These are phyloP conservation scores for Eimeria brunetti DNA, from an alignment of 169 alveolate species.

Conservation along the genomic window DNA sequence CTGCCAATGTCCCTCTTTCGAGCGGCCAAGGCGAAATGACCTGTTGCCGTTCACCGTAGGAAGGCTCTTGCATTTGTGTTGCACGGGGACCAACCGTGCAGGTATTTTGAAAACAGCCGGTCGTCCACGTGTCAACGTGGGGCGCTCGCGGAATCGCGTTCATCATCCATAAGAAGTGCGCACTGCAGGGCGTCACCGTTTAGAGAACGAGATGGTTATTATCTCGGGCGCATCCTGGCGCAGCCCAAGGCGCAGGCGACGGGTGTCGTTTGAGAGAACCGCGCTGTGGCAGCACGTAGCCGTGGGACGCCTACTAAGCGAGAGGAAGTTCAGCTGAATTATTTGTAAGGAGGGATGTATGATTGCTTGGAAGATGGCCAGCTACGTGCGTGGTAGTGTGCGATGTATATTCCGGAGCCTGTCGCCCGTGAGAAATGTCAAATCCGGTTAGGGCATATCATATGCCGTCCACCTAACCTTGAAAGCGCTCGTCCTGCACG, in stretches of 20 bases:
- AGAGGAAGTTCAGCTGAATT: background rate
- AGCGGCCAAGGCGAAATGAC: slow-evolving; percentile 80
- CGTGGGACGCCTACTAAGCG: background rate
- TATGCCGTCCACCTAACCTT: slow-evolving; percentile 35
- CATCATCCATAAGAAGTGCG: slow-evolving; percentile 60
- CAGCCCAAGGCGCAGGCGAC: slow-evolving; percentile 21
- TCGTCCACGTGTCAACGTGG: slow-evolving; percentile 43
- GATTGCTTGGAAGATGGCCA: background rate
- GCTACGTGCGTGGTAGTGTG: slow-evolving; percentile 15
- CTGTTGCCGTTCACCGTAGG: slow-evolving; percentile 27
- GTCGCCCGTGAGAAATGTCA: slow-evolving; percentile 23
- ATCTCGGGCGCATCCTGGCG: slow-evolving; percentile 3
- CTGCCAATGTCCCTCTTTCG: slow-evolving; percentile 81
- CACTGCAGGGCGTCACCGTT: slow-evolving; percentile 42
- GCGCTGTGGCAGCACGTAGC: slow-evolving; percentile 21
- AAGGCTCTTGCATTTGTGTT: slow-evolving; percentile 42
- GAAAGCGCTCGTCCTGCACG: slow-evolving; percentile 25
- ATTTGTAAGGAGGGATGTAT: slow-evolving; percentile 4
- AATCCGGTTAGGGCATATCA: background rate
- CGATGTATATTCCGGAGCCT: background rate
- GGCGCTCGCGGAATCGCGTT: slow-evolving; percentile 32
- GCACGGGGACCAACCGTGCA: slow-evolving; percentile 61
- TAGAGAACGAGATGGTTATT: slow-evolving; percentile 41
- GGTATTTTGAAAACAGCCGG: slow-evolving; percentile 39
- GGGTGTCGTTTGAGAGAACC: background rate